Conservation (phyloP, 2,329 filamentous ascomycete species). For the Hypoxylon sp. region DNA sequence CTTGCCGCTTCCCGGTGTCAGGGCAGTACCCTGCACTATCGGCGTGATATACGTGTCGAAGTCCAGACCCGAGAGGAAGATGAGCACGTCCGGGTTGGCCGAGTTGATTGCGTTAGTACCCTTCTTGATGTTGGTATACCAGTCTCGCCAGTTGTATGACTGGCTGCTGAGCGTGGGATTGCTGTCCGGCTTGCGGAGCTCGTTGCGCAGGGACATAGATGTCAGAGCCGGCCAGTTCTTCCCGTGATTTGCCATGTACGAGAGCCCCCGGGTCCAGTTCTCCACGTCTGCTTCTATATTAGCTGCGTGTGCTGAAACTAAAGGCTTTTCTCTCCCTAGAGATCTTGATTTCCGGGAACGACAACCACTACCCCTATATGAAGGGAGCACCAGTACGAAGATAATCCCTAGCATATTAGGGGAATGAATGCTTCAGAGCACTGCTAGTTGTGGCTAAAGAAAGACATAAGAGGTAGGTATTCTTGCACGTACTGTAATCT, state of each 20-base stretch:
- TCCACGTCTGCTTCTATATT: slow-evolving; percentile 55
- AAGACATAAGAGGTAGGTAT: background rate
- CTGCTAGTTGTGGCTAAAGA: background rate
- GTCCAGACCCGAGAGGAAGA: slow-evolving; percentile 72
- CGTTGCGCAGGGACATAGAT: slow-evolving; percentile 69
- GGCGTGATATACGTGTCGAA: slow-evolving; percentile 70
- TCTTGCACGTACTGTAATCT: slow-evolving; percentile 61
- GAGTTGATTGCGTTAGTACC: slow-evolving; percentile 66
- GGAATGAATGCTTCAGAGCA: background rate
- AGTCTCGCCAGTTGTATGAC: slow-evolving; percentile 70
- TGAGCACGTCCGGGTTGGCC: slow-evolving; percentile 66
- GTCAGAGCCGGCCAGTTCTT: slow-evolving; percentile 63
- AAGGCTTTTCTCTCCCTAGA: background rate
- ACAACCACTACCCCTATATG: background rate
- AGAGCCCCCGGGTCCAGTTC: slow-evolving; percentile 73
- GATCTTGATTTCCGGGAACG: background rate
- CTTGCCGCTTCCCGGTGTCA: slow-evolving; percentile 62
- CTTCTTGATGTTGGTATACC: slow-evolving; percentile 66
- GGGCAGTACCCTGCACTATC: slow-evolving; percentile 63
- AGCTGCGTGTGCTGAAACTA: slow-evolving; percentile 7
- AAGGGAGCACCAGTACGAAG: background rate
- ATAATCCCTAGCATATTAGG: background rate
- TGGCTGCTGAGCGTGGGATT: slow-evolving; percentile 53
- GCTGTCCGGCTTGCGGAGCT: slow-evolving; percentile 63
- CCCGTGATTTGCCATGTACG: slow-evolving; percentile 72